Percentiles rank a stretch among this genome's conserved stretches.
phyloP scores from a whole-genome alignment of 2,329 filamentous ascomycete species.

The Ophiostoma ulmi region DNA sequence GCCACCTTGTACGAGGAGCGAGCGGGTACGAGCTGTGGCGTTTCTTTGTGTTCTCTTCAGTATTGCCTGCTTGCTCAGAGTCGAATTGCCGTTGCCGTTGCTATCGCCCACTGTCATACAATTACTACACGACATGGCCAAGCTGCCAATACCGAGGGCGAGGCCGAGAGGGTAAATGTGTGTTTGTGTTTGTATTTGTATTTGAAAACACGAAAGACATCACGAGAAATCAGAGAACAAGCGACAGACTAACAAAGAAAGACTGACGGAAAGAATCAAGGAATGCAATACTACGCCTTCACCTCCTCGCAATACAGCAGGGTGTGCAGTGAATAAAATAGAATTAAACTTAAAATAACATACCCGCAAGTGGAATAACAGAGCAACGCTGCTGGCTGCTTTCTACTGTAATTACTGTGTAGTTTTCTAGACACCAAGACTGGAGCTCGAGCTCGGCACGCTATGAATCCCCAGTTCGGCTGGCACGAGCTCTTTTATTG shows the following conservation, averaged over 20 bases:
- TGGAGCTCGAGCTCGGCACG: neutral
- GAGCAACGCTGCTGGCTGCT: neutral
- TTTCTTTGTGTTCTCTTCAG: neutral
- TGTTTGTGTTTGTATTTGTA: too few relatives aligned
- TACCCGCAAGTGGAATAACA: constrained; percentile 4
- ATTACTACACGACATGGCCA: neutral
- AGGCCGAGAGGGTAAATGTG: too few relatives aligned
- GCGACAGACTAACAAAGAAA: neutral
- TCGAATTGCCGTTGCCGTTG: too few relatives aligned
- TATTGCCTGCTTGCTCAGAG: too few relatives aligned
- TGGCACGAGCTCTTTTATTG: neutral
- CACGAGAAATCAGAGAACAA: neutral
- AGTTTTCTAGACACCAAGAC: neutral
- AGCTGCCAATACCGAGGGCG: neutral
- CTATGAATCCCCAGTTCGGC: neutral
- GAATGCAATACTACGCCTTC: neutral
- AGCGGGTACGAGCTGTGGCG: neutral
- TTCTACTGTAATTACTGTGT: too few relatives aligned
- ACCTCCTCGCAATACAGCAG: neutral
- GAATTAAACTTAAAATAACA: constrained; percentile 3
- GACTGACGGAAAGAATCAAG: neutral
- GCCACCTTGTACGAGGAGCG: neutral
- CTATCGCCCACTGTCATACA: neutral
- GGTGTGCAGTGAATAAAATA: neutral
- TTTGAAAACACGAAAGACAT: neutral